A percentile compares a stretch with the other conserved stretches of the same genome.
phyloP scores from a whole-genome alignment of 306 rosid species.

The Prunus campanulata region DNA sequence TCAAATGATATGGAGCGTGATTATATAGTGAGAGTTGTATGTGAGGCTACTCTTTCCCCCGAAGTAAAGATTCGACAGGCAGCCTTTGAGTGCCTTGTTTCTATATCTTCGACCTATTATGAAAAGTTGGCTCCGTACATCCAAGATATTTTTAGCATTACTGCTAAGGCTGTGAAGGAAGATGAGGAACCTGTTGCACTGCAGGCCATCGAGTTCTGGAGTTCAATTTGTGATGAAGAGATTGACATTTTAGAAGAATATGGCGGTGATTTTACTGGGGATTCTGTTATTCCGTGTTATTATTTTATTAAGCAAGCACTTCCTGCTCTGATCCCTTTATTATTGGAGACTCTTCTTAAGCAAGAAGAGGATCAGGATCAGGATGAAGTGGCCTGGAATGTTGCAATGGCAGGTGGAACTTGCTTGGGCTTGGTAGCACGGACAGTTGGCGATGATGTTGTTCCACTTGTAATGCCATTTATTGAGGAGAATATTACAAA shows the following conservation, averaged over 20 bases:
- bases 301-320: constrained; percentile 88
- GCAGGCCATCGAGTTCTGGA: constrained; percentile 94
- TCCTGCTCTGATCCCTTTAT: constrained; percentile 76
- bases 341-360: constrained; percentile 78
- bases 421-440: constrained; percentile 93
- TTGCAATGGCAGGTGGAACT: constrained; percentile 99
- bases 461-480: constrained; percentile 90
- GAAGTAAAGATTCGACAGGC: constrained; percentile 75
- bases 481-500: constrained; percentile 84
- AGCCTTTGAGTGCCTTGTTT: constrained; percentile 84
- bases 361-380: constrained; percentile 98
- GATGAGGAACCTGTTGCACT: constrained; percentile 94
- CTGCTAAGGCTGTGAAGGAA: constrained; percentile 89
- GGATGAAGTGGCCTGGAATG: constrained; percentile 97
- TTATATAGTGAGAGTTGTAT: constrained; percentile 84
- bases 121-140: constrained; percentile 80
- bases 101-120: constrained; percentile 85
- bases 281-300: constrained; percentile 81
- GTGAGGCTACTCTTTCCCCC: constrained; percentile 84
- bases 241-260: constrained; percentile 85
- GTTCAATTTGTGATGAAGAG: constrained; percentile 95
- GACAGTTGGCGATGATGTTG: constrained; percentile 87
- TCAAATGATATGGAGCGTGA: constrained; percentile 91
- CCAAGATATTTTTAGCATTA: constrained; percentile 71
- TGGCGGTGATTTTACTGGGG: constrained; percentile 78